phyloP scores from a whole-genome alignment of 208 protist genomes.

The Kentomonas sorsogonicus region DNA sequence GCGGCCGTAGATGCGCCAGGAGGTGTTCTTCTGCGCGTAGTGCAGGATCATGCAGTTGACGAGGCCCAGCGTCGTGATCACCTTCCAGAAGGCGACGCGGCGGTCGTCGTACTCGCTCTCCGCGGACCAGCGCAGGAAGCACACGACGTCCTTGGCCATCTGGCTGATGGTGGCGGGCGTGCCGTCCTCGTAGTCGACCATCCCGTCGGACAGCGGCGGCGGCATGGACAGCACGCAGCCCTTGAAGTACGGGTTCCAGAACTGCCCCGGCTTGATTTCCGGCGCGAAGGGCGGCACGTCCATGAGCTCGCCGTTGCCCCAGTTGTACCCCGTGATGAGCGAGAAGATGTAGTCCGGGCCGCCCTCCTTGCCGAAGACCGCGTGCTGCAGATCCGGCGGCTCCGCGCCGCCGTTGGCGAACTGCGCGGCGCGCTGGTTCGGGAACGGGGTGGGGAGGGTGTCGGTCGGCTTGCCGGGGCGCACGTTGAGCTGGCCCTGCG shows the following conservation, averaged over 20 bases:
- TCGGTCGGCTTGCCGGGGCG: slow-evolving; percentile 96
- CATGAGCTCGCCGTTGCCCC: slow-evolving; percentile 91
- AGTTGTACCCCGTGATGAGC: slow-evolving; percentile 96
- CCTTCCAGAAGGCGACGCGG: slow-evolving; percentile 84
- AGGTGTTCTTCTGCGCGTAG: slow-evolving; percentile 85
- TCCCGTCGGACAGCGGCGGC: slow-evolving; percentile 92
- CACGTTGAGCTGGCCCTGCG: slow-evolving; percentile 94
- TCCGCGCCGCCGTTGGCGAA: slow-evolving; percentile 96
- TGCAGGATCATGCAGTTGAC: slow-evolving; percentile 83
- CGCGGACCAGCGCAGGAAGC: slow-evolving; percentile 90
- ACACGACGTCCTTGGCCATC: slow-evolving; percentile 97
- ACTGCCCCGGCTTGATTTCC: slow-evolving; percentile 84
- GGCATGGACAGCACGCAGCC: slow-evolving; percentile 97
- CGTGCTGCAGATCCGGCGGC: slow-evolving; percentile 97
- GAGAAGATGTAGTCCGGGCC: slow-evolving; percentile 98
- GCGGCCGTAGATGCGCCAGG: slow-evolving; percentile 85
- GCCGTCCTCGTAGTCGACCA: slow-evolving; percentile 97
- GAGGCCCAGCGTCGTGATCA: slow-evolving; percentile 66
- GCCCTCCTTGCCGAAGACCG: slow-evolving; percentile 93
- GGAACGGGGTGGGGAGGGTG: slow-evolving; percentile 94
- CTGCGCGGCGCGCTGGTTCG: slow-evolving; percentile 96
- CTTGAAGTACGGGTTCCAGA: slow-evolving; percentile 98
- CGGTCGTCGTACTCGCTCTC: slow-evolving; percentile 88
- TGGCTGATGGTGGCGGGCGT: slow-evolving; percentile 95
- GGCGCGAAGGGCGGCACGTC: slow-evolving; percentile 79